phyloP scores from a whole-genome alignment of 2,329 filamentous ascomycete genomes.

The Dichotomopilus funicola region DNA sequence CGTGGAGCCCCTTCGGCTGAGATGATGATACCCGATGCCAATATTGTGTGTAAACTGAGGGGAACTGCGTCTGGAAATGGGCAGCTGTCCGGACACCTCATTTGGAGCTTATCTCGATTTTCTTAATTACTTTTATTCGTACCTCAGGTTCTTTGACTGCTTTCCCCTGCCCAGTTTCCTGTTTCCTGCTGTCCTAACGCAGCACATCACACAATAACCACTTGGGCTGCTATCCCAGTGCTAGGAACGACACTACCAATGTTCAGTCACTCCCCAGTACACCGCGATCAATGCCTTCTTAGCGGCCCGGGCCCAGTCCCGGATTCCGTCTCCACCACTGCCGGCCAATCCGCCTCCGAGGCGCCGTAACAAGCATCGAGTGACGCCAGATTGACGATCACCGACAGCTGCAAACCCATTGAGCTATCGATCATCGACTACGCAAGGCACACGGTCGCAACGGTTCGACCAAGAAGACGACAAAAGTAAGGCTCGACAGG shows the following conservation, averaged over 20 bases:
- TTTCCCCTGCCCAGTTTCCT: background rate
- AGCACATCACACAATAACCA: too few relatives aligned
- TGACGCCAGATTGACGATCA: constrained; percentile 16
- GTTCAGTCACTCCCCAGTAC: background rate
- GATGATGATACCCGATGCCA: constrained; percentile 12
- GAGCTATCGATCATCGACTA: background rate
- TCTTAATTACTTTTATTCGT: background rate
- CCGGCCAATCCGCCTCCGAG: background rate
- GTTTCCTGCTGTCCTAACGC: too few relatives aligned
- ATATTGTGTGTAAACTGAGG: background rate
- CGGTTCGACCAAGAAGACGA: background rate
- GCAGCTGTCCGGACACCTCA: background rate
- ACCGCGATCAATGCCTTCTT: background rate
- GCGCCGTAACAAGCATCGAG: background rate
- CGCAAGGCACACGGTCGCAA: background rate
- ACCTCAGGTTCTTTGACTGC: background rate
- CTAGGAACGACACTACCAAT: background rate
- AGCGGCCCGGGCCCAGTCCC: constrained; percentile 5
- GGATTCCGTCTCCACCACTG: constrained; percentile 2
- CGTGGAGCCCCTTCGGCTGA: background rate
- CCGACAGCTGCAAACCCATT: background rate
- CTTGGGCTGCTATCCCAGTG: background rate
- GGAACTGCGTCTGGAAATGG: background rate
- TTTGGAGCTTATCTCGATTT: background rate
- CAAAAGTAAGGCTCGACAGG: too few relatives aligned